These are phyloP conservation scores for Talaromyces thailandensis DNA, from an alignment of 495 filamentous ascomycete genomes.

Conservation along the genomic window DNA sequence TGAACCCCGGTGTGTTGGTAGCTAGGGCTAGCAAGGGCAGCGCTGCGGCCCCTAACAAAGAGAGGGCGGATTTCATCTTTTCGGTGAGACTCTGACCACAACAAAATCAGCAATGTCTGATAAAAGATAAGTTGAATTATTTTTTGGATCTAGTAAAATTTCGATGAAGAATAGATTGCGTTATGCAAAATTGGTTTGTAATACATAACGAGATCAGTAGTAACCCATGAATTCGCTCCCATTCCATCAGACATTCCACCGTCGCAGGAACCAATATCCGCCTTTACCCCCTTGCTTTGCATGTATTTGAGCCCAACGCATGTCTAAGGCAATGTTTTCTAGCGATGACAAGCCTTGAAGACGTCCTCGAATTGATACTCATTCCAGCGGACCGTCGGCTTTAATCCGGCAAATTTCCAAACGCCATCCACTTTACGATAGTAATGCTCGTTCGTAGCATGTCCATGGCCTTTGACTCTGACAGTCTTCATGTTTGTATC, in stretches of 20 bases:
- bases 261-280: not conserved
- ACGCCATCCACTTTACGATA: conserved; percentile 66
- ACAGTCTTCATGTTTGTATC: conserved; percentile 17
- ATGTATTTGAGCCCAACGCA: not conserved
- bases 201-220: not conserved
- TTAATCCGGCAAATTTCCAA: conserved; percentile 76
- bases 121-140: not conserved
- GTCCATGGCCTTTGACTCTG: conserved; percentile 45
- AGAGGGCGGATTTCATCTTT: not conserved
- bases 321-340: not conserved
- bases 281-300: not conserved
- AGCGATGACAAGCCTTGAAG: conserved; percentile 17
- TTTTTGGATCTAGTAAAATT: not conserved
- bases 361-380: conserved; percentile 59
- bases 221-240: not conserved
- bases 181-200: not conserved
- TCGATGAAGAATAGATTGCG: not conserved
- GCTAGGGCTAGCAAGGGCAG: conserved; percentile 1
- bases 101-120: not conserved
- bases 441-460: conserved; percentile 62
- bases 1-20: conserved; percentile 1
- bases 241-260: not conserved
- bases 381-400: conserved; percentile 60
- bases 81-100: not conserved
- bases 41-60: not conserved